Evolutionary conservation across 2,329 filamentous ascomycete genomes (phyloP), one percentile per base, ranked within the genome.

Genomic region (Fusarium sarcochroum): DNA sequence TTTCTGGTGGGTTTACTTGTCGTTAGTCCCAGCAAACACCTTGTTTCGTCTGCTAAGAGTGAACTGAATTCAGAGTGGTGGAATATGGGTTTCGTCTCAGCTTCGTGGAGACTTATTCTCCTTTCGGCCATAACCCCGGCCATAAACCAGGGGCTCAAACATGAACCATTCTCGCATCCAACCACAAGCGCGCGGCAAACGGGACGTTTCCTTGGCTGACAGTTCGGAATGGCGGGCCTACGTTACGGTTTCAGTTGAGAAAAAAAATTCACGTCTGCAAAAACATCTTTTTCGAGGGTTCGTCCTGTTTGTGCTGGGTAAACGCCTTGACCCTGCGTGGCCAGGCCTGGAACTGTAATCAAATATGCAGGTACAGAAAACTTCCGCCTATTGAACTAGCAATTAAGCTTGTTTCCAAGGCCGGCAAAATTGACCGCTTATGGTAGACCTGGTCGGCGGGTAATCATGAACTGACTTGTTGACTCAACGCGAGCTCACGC

Each of bases 41-140:
- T 27, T 30, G 34, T 55, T 65, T 62, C 61, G 42, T 27, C 40
- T 50, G 50, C 34, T 42, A 59, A 61, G 49, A 23, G 20, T 14
- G 18, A 40, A 4, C 53, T 65, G 13, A 63, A 64, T 59, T 69
- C 49, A 69, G 46, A 71, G 61, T 72, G 70, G 70, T 72, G 70
- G 70, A 71, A 73, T 66, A 30, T 49, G 18, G 20, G 6, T 18
- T 10, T 25, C 35, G 70, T 72, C 70, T 72, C 70, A 72, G 54
- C 27, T 57, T 61, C 67, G 61, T 71, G 69, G 69, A 53, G 67
- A 35, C 37, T 15, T 14, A 6, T 5, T 42, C 63, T 61, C 21
- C n/a, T 65, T 70, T 66, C n/a, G 58, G 66, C 30, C 30, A 62
- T 42, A 64, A 34, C 46, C 53, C 68, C 66, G 50, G 63, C 47